Conservation (phyloP, 108 stramenopile genomes). For the Cyclotella kingstonii region DNA sequence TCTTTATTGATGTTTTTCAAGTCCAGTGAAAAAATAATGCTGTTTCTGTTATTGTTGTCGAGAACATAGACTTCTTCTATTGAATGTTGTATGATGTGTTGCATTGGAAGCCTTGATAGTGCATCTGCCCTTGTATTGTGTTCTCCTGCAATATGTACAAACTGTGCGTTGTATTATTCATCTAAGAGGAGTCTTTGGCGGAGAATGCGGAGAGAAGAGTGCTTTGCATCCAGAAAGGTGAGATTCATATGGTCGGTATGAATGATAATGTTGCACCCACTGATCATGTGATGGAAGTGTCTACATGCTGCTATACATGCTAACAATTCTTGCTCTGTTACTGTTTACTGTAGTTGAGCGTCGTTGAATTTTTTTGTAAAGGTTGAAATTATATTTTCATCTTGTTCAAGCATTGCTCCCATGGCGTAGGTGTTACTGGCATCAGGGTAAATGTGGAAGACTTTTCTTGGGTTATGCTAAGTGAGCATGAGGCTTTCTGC, state of each 20-base stretch:
- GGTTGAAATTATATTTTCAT: constrained; percentile 20
- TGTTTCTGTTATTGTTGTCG: neutral
- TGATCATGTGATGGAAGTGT: constrained; percentile 10
- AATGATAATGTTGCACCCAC: constrained; percentile 9
- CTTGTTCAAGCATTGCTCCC: constrained; percentile 43
- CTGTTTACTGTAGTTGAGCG: constrained; percentile 43
- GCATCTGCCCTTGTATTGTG: constrained; percentile 13
- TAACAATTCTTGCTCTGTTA: constrained; percentile 43
- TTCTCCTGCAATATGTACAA: constrained; percentile 3
- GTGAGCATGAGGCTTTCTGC: constrained; percentile 2
- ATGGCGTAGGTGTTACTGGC: constrained; percentile 32
- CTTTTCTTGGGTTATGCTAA: constrained; percentile 38
- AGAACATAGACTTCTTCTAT: neutral
- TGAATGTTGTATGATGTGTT: neutral
- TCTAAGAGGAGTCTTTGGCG: neutral
- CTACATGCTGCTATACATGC: constrained; percentile 24
- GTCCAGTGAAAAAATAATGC: neutral
- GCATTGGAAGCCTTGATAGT: constrained; percentile 8
- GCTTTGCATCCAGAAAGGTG: neutral
- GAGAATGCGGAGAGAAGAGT: neutral
- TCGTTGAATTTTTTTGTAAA: constrained; percentile 30
- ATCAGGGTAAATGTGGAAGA: constrained; percentile 46
- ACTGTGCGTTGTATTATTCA: neutral
- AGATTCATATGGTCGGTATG: constrained; percentile 11
- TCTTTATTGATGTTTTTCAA: neutral